Base-by-base conservation (phyloP, 306 rosid species). In the Begonia masoniana region DNA sequence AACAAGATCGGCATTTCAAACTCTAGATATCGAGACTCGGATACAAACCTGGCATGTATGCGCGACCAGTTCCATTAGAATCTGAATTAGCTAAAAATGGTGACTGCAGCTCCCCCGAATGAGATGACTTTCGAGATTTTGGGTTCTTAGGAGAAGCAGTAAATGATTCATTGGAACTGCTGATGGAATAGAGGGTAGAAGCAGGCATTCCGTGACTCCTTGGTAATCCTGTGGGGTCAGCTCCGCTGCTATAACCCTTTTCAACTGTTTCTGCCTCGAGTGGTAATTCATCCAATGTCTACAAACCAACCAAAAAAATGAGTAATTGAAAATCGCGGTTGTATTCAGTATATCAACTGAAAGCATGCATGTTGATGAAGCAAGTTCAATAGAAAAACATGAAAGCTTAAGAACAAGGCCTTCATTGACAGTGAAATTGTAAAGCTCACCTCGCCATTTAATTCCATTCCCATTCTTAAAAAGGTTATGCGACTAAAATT, bases 241-340 rank as follows among this genome's bases (percentile, higher is more conserved):
- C 54, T 47, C 77, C 82, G 63, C 76, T 61, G 65, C 69, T 68
- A 61, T 72, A 85, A 55, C 95, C 96, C 66, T 83, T 91, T 64
- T 83, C 99, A 41, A 85, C 79, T 12, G 99, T 74, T 61, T 91
- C 99, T 1, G 96, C 96, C 75, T 86, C 96, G 79, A 83, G 52
- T 51, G 99, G 99, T 55, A 91, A 72, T 35, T 91, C 94, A 54
- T 91, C 99, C 79, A 91, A 77, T 31, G 89, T 85, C 99, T 91
- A 71, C 63, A 26, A 55, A 67, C 39, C 39, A 31, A 31, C 7
- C 7, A 31, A 31, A 31, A 21, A 21, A 21, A 21, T 21, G 24
- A 21, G 24, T 21, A 21, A 21, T 21, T 3, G 24, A 21, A 2
- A 21, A 21, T 21, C 4, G 24, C 24, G 3, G 24, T 21, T 21